Base-by-base conservation (phyloP, 2,329 filamentous ascomycete species). In the Aspergillus nomiae region DNA sequence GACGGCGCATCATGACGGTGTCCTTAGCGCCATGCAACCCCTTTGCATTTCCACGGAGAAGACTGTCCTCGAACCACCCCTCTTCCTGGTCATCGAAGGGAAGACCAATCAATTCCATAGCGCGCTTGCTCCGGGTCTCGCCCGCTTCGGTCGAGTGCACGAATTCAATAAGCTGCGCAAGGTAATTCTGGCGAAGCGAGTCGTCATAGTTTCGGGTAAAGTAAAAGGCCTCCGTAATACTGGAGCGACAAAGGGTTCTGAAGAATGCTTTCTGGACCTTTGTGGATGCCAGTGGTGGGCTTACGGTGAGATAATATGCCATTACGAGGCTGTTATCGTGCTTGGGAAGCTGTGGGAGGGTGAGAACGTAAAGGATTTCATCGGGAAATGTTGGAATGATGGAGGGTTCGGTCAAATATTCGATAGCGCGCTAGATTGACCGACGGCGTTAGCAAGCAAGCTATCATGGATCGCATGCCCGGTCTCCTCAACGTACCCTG, bases 381-480 rank as follows among this genome's bases (percentile, higher is more conserved):
- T 95, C 92, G 61, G 91, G 86, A 71, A 95, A 96, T 59, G 92
- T 92, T 41, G 91, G 89, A 24, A 90, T 88, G 5, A 96, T 84
- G 1, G 90, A 92, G 0, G 92, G 92, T 70, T 95, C 90, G 4
- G 91, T 89, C 16, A 96, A 85, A 73, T 90, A 88, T 69, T 92
- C 88, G 32, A 96, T 83, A 3, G 92, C 91, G 66, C 81, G 78
- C 85, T 90, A 63, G 62, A 50, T 51, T 56, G 41, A 7, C 48
- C 38, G 30, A 5, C 11, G 59, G 9, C 4, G 61, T 71, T 63
- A 71, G 65, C 38, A 56, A 59, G 24, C 19, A 56, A 59, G 24
- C 19, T 30, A 11, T 28, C 16, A 21, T 14, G 32, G 19, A 36
- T 45, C 28, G 41, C 28, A 28, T 14, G 28, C 21, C 32, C 9